Evolutionary conservation across 352 stramenopile species (phyloP).

Genomic region (Globisporangium spinosum): DNA sequence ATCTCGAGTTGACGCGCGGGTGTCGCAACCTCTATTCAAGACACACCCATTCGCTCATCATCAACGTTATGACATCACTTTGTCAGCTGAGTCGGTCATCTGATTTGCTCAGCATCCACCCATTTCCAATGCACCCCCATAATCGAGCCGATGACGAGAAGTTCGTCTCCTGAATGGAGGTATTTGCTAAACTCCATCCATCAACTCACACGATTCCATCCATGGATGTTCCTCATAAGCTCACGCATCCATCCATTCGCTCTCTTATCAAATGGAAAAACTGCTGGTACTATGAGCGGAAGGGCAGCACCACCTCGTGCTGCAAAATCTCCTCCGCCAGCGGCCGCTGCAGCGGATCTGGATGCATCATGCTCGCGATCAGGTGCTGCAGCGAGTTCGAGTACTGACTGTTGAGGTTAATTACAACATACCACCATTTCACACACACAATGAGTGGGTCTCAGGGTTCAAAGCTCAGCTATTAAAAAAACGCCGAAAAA

Average conservation of each 20-base stretch:
- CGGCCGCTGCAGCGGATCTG: slow-evolving; percentile 74
- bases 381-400: slow-evolving; percentile 86
- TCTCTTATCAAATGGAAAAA: neutral
- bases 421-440: neutral
- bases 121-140: neutral
- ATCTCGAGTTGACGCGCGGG: neutral
- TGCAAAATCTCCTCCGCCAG: slow-evolving; percentile 81
- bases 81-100: neutral
- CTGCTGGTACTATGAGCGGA: slow-evolving; percentile 21
- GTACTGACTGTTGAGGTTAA: slow-evolving; percentile 53
- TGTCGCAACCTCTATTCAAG: slow-evolving; percentile 4
- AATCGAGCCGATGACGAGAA: neutral
- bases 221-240: neutral
- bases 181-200: neutral
- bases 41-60: neutral
- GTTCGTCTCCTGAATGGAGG: neutral
- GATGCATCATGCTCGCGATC: slow-evolving; percentile 86
- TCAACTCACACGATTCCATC: too few species aligned
- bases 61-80: slow-evolving; percentile 13
- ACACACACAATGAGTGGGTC: neutral
- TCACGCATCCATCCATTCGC: neutral
- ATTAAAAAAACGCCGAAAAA: neutral
- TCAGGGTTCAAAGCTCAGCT: neutral
- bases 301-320: slow-evolving; percentile 75
- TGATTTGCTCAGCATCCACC: slow-evolving; percentile 4